phyloP scores from a whole-genome alignment of 225 moss, liverwort and hornwort species.

The Straminergon stramineum region DNA sequence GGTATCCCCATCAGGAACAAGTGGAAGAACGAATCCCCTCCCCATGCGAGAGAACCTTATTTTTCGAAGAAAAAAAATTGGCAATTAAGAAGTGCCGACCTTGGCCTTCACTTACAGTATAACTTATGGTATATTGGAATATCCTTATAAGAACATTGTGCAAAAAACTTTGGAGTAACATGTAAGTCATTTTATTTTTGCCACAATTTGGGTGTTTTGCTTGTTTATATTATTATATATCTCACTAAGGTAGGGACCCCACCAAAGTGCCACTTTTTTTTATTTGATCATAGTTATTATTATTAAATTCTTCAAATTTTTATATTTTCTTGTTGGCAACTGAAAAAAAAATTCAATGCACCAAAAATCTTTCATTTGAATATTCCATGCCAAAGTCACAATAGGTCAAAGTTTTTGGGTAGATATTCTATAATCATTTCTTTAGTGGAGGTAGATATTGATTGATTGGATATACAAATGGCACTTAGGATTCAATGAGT shows the following conservation, averaged over 20 bases:
- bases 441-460: neutral
- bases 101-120: rapidly evolving
- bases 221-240: neutral
- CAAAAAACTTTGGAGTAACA: neutral
- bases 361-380: neutral
- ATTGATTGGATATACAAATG: neutral
- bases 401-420: neutral
- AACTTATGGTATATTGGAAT: neutral
- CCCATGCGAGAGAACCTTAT: too few relatives aligned
- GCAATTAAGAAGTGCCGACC: too few relatives aligned
- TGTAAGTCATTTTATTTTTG: neutral
- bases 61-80: neutral
- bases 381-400: neutral
- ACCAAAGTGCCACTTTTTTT: neutral
- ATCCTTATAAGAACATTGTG: neutral
- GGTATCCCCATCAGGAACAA: too few relatives aligned
- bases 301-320: neutral
- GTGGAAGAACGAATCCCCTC: too few relatives aligned
- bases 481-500: rapidly evolving
- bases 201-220: too few relatives aligned
- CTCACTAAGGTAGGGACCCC: neutral
- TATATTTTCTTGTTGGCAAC: neutral
- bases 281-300: neutral
- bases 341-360: neutral
- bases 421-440: neutral